These are phyloP conservation scores for Sporothrix inflata DNA, from an alignment of 2,329 filamentous ascomycete species.

Conservation along the genomic window DNA sequence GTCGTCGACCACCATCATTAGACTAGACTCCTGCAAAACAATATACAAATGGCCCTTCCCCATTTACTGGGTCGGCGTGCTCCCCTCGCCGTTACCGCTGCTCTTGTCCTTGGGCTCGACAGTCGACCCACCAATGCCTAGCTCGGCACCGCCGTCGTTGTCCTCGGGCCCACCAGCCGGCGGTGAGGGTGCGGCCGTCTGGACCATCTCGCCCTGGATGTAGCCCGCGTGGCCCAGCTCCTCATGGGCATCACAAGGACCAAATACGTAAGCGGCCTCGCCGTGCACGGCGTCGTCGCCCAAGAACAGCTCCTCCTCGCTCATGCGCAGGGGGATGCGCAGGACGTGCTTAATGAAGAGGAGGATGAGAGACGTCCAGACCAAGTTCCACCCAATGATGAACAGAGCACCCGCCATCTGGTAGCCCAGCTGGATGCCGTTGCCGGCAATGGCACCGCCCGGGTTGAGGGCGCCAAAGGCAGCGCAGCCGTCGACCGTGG, in stretches of 20 bases:
- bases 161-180: background rate
- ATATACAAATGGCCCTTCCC: no score
- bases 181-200: background rate
- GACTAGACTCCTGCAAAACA: no score
- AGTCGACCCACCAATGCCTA: slow-evolving; percentile 33
- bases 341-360: slow-evolving; percentile 55
- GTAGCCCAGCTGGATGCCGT: slow-evolving; percentile 53
- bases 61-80: slow-evolving; percentile 22
- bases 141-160: slow-evolving; percentile 30
- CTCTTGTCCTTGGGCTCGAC: slow-evolving; percentile 35
- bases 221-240: slow-evolving; percentile 33
- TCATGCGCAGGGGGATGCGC: slow-evolving; percentile 52
- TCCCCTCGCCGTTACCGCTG: slow-evolving; percentile 23
- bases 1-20: no score
- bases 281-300: slow-evolving; percentile 55
- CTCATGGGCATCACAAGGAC: slow-evolving; percentile 36
- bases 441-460: slow-evolving; percentile 55
- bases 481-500: slow-evolving; percentile 49
- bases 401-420: slow-evolving; percentile 54
- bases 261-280: slow-evolving; percentile 48
- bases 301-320: slow-evolving; percentile 48
- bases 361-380: slow-evolving; percentile 55
- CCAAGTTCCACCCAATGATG: slow-evolving; percentile 54
- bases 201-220: slow-evolving; percentile 36
- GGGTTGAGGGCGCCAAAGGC: slow-evolving; percentile 50